Base-by-base conservation (phyloP, 257 asterid genomes). In the Linderniella brevidens region DNA sequence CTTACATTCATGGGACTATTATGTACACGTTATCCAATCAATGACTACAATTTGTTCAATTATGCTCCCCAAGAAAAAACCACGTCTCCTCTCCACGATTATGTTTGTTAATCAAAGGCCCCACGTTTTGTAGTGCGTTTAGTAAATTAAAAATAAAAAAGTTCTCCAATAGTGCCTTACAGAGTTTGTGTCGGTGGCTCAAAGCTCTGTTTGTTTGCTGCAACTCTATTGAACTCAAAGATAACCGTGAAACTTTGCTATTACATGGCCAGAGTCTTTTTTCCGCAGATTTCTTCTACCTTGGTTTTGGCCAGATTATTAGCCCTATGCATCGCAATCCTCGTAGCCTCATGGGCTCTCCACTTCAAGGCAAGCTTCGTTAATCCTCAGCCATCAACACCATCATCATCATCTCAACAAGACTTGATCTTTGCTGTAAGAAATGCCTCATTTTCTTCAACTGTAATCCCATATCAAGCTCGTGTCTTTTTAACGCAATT, bases 291-390 rank as follows among this genome's bases (percentile, higher is more conserved):
- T 43, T 47, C 67, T 43, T 47, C 67, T 17, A 46, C 64, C 3
- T 61, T 78, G 10, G 39, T 81, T 8, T 65, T 73, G 13, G 92
- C 94, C 17, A 78, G 94, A 68, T 8, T 86, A 4, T 78, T 81
- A 52, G 90, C 72, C 55, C 69, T 41, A 62, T 38, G 52, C 35
- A 93, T 78, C 60, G 94, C 94, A 42, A 0, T 72, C 59, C 92
- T 81, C 64, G 92, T 86, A 1, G 46, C 70, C 52, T 58, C 54
- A 37, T 86, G 96, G 96, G 76, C 90, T 43, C 57, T 86, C 47
- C 68, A 65, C 39, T 86, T 72, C 81, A 61, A 64, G 60, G 56
- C 78, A 29, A 86, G 96, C 67, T 86, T 78, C 61, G 37, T 66
- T 41, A 72, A 92, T 57, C 79, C 35, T n/a, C 58, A 25, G 32